phyloP scores from a whole-genome alignment of 805 yeast species.

The Clavispora santaluciae region DNA sequence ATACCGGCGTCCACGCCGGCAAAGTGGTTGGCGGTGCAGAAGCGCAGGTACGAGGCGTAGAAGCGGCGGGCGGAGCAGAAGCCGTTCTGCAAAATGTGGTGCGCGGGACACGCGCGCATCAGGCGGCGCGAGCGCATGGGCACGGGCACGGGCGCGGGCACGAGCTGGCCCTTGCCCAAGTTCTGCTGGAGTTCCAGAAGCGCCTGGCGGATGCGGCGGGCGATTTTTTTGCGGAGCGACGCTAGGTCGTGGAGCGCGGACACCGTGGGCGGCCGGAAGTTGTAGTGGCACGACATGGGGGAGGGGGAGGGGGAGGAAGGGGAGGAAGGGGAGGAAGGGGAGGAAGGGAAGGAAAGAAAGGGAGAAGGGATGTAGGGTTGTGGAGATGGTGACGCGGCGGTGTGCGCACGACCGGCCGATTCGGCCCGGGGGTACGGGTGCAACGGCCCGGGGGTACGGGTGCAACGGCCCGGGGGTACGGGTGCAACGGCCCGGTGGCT shows the following conservation, averaged over 20 bases:
- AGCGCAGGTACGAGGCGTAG: conserved; percentile 3
- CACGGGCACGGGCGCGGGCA: conserved; percentile 40
- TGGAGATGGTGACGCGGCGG: background rate
- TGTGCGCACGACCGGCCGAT: background rate
- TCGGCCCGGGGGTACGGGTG: too few relatives aligned
- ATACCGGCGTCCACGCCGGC: conserved; percentile 1
- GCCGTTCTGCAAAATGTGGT: background rate
- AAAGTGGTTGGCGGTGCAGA: conserved; percentile 4
- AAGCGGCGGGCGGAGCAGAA: conserved; percentile 7
- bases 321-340: background rate
- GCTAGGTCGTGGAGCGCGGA: conserved; percentile 35
- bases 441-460: too few relatives aligned
- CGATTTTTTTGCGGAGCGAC: conserved; percentile 38
- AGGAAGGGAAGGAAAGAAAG: too few relatives aligned
- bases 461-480: too few relatives aligned
- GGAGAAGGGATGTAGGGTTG: too few relatives aligned
- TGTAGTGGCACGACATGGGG: background rate
- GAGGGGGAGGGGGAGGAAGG: background rate
- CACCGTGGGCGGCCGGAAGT: conserved; percentile 3
- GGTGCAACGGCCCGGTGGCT: too few relatives aligned
- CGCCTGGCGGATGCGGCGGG: conserved; percentile 42
- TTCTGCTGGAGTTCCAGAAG: conserved; percentile 43
- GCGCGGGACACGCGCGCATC: background rate
- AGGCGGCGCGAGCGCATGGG: conserved; percentile 1
- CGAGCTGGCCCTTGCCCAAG: conserved; percentile 23